These are phyloP conservation scores for Alternaria ventricosa DNA, from an alignment of 2,329 filamentous ascomycete species.

Conservation along the genomic window DNA sequence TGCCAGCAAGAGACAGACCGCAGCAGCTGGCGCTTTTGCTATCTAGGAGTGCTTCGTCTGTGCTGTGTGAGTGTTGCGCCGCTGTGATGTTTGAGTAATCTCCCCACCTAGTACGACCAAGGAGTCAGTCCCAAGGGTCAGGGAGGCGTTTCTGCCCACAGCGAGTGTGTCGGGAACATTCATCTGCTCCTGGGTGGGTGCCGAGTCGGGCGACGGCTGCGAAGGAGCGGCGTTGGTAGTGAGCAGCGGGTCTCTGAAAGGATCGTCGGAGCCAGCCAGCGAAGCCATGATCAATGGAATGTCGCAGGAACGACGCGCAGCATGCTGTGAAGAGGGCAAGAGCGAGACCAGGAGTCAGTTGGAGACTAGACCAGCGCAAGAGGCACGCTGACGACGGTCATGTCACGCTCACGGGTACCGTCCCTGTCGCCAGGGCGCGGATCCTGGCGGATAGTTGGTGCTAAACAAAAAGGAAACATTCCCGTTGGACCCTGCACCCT, in stretches of 20 bases:
- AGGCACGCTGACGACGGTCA: slow-evolving; percentile 3
- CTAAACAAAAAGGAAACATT: slow-evolving; percentile 13
- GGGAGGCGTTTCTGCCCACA: slow-evolving; percentile 64
- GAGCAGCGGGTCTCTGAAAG: slow-evolving; percentile 11
- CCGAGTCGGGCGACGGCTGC: slow-evolving; percentile 34
- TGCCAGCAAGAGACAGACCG: slow-evolving; percentile 58
- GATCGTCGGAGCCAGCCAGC: slow-evolving; percentile 3
- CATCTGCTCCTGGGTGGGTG: not conserved
- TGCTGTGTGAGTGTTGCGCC: slow-evolving; percentile 5
- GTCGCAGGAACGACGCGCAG: slow-evolving; percentile 1
- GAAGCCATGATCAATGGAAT: slow-evolving; percentile 31
- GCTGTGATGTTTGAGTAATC: not conserved
- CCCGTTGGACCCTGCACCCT: slow-evolving; percentile 9
- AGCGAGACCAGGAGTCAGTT: not conserved
- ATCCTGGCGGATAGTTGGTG: slow-evolving; percentile 11
- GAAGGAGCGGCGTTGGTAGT: slow-evolving; percentile 35
- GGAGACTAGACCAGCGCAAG: not conserved
- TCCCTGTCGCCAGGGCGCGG: slow-evolving; percentile 14
- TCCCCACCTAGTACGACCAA: slow-evolving; percentile 65
- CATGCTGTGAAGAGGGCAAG: slow-evolving; percentile 3
- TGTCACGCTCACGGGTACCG: slow-evolving; percentile 5
- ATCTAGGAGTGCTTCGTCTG: slow-evolving; percentile 62
- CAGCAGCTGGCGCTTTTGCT: slow-evolving; percentile 61
- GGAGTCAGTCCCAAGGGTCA: slow-evolving; percentile 67
- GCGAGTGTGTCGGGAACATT: slow-evolving; percentile 52